A percentile compares a stretch with the other conserved stretches of the same genome.
Conservation (phyloP, 2,329 filamentous ascomycete species). For the Chrysosporium queenslandicum region DNA sequence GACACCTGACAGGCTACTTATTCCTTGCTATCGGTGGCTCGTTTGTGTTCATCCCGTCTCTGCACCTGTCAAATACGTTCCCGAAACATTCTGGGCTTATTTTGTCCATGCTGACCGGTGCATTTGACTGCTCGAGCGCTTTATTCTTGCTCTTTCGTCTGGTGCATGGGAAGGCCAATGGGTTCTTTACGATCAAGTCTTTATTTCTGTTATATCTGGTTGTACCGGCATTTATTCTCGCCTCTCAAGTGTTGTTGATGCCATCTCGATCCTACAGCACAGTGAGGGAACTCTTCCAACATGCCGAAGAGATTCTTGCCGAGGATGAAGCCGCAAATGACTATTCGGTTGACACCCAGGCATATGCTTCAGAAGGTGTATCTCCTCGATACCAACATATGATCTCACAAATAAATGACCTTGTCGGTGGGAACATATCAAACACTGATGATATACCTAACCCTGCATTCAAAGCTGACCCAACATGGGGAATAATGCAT, state of each 20-base stretch:
- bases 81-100: conserved; percentile 68
- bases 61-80: conserved; percentile 77
- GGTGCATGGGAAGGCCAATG: conserved; percentile 28
- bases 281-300: conserved; percentile 67
- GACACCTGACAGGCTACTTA: conserved; percentile 62
- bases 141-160: conserved; percentile 18
- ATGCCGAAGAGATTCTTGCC: conserved; percentile 48
- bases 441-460: background rate
- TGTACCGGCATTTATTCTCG: conserved; percentile 57
- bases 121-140: conserved; percentile 73
- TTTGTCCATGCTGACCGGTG: conserved; percentile 66
- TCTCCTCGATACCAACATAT: conserved; percentile 21
- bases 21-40: conserved; percentile 69
- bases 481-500: conserved; percentile 74
- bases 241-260: conserved; percentile 61
- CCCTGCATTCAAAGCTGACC: conserved; percentile 50
- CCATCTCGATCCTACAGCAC: conserved; percentile 73
- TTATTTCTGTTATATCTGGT: conserved; percentile 66
- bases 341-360: background rate
- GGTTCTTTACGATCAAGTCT: conserved; percentile 44
- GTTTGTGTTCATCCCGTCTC: conserved; percentile 72
- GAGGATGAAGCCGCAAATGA: conserved; percentile 43
- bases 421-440: conserved; percentile 48
- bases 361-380: background rate
- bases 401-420: conserved; percentile 40